phyloP scores from a whole-genome alignment of 2,329 filamentous ascomycete species.

The Simplicillium aogashimaense region DNA sequence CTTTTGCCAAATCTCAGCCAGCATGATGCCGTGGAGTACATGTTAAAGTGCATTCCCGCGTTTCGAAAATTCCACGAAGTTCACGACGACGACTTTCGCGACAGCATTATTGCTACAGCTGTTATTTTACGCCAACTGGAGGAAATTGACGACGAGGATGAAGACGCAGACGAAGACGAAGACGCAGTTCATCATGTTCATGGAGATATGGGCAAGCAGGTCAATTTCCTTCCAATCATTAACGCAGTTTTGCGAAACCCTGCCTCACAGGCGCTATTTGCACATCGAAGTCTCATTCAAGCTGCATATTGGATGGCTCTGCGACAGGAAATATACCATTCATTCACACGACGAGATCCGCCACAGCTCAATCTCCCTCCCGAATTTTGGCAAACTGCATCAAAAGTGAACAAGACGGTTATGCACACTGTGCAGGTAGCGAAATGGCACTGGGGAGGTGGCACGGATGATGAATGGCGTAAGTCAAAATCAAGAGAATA shows the following conservation, averaged over 20 bases:
- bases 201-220: conserved; percentile 11
- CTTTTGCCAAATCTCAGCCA: conserved; percentile 22
- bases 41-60: conserved; percentile 27
- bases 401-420: conserved; percentile 27
- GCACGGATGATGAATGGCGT: conserved; percentile 26
- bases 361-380: conserved; percentile 25
- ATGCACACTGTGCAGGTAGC: conserved; percentile 30
- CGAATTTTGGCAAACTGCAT: conserved; percentile 22
- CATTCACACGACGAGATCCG: conserved; percentile 25
- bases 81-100: conserved; percentile 25
- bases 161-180: conserved; percentile 7
- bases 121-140: conserved; percentile 29
- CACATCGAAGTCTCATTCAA: conserved; percentile 23
- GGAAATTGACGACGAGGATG: conserved; percentile 29
- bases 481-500: conserved; percentile 7
- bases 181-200: not conserved
- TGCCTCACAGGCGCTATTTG: conserved; percentile 24
- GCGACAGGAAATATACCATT: conserved; percentile 29
- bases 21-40: conserved; percentile 29
- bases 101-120: conserved; percentile 28
- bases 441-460: conserved; percentile 29
- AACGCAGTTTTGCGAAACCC: conserved; percentile 27
- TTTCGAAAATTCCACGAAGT: conserved; percentile 25
- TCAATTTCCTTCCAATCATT: conserved; percentile 30
- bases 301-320: conserved; percentile 31